phyloP scores from a whole-genome alignment of 331 rosid species.

The Acacia pycnantha region DNA sequence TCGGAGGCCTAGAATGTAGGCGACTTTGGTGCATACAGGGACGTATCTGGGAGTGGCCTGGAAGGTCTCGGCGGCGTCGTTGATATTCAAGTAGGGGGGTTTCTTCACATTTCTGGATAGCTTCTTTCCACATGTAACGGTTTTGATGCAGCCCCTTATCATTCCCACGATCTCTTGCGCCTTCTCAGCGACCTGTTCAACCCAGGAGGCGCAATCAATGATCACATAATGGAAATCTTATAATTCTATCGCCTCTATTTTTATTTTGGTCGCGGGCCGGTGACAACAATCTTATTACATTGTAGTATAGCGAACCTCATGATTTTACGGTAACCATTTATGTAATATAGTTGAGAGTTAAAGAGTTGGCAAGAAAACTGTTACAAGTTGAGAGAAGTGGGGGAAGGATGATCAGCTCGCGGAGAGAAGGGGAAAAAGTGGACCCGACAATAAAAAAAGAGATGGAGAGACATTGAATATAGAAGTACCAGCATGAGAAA shows the following conservation, averaged over 20 bases:
- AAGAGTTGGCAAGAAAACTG: not conserved
- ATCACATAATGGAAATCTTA: not conserved
- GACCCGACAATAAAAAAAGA: not conserved
- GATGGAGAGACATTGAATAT: not conserved
- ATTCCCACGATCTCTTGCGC: constrained; percentile 78
- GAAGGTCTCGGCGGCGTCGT: not conserved
- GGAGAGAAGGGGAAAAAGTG: not conserved
- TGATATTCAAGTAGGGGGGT: not conserved
- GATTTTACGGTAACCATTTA: not conserved
- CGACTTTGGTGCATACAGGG: constrained; percentile 75
- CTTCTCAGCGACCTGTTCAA: constrained; percentile 73
- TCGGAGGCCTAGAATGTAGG: constrained; percentile 90
- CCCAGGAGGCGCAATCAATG: not conserved
- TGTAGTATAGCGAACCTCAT: not conserved
- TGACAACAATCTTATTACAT: not conserved
- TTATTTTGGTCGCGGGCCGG: not conserved
- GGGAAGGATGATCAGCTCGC: not conserved
- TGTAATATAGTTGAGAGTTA: not conserved
- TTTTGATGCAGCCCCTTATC: constrained; percentile 95
- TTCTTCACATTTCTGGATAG: constrained; percentile 47
- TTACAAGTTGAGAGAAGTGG: not conserved
- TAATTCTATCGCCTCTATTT: not conserved
- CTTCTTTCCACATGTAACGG: constrained; percentile 79
- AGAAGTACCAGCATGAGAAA: constrained; percentile 83
- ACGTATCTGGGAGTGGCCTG: constrained; percentile 30